phyloP scores from a whole-genome alignment of 2,329 filamentous ascomycete species.

The Trichoderma sp. region DNA sequence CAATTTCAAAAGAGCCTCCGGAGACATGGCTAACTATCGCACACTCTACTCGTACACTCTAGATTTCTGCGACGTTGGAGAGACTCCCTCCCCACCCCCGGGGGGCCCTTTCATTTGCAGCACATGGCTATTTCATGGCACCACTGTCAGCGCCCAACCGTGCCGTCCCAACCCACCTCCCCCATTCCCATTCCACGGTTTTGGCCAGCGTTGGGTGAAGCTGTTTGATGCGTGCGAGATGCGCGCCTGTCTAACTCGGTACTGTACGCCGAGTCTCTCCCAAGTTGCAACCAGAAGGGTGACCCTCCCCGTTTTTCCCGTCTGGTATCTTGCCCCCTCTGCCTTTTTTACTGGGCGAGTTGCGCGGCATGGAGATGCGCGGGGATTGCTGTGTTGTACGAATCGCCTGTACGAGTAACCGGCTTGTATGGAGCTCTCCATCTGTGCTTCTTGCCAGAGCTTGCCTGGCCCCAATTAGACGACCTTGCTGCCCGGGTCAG shows the following conservation, averaged over 20 bases:
- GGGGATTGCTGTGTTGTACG: neutral
- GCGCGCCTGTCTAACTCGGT: neutral
- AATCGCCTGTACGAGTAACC: neutral
- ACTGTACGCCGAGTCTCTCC: neutral
- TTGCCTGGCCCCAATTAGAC: neutral
- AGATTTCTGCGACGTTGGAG: neutral
- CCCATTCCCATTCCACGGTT: neutral
- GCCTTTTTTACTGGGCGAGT: neutral
- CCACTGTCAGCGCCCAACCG: constrained; percentile 18
- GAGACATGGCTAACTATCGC: neutral
- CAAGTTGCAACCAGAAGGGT: neutral
- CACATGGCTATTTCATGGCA: constrained; percentile 12
- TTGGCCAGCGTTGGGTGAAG: neutral
- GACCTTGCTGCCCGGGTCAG: neutral
- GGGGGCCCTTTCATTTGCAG: constrained; percentile 3
- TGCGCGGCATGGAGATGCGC: neutral
- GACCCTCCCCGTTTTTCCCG: neutral
- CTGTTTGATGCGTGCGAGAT: constrained; percentile 1
- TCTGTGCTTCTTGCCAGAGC: neutral
- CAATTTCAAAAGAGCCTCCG: neutral
- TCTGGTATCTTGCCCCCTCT: neutral
- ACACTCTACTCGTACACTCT: neutral
- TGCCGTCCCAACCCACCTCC: constrained; percentile 15
- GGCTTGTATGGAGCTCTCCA: neutral
- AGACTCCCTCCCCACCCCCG: neutral